phyloP scores from a whole-genome alignment of 495 filamentous ascomycete species.

The Aspergillus heteromorphus region DNA sequence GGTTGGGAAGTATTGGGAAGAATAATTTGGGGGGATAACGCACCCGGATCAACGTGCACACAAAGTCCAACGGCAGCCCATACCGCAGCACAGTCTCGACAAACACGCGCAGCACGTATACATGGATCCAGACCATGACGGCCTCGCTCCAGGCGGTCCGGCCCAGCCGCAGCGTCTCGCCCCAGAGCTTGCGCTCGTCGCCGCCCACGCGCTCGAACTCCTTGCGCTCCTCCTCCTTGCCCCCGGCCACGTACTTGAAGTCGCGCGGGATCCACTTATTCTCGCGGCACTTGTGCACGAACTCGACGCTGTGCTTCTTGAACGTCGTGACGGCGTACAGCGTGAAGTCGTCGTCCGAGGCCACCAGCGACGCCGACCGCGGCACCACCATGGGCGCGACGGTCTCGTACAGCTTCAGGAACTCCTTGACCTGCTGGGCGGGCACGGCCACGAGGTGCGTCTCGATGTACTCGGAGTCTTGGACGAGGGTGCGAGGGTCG shows the following conservation, averaged over 20 bases:
- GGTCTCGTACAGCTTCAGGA: constrained; percentile 82
- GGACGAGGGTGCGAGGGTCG: constrained; percentile 69
- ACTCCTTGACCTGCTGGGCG: constrained; percentile 70
- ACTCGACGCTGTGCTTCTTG: constrained; percentile 82
- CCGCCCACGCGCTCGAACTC: constrained; percentile 74
- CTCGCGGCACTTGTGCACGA: constrained; percentile 82
- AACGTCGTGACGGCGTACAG: constrained; percentile 87
- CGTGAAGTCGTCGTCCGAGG: constrained; percentile 79
- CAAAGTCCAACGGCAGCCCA: constrained; percentile 82
- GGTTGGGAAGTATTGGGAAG: no score
- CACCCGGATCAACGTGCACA: constrained; percentile 80
- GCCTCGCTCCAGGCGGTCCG: constrained; percentile 88
- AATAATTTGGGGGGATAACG: no score
- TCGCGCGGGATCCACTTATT: constrained; percentile 91
- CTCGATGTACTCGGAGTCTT: constrained; percentile 92
- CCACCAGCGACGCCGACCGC: constrained; percentile 70
- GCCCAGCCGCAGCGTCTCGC: constrained; percentile 80
- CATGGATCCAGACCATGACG: constrained; percentile 92
- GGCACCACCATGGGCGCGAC: constrained; percentile 82
- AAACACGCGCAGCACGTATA: constrained; percentile 85
- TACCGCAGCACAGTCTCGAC: constrained; percentile 96
- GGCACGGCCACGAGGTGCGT: constrained; percentile 91
- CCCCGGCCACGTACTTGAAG: constrained; percentile 86
- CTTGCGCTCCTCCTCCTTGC: constrained; percentile 76
- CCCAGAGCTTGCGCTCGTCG: constrained; percentile 83